Evolutionary conservation across 352 stramenopile genomes (phyloP).

Genomic region (Globisporangium orthogonon): DNA sequence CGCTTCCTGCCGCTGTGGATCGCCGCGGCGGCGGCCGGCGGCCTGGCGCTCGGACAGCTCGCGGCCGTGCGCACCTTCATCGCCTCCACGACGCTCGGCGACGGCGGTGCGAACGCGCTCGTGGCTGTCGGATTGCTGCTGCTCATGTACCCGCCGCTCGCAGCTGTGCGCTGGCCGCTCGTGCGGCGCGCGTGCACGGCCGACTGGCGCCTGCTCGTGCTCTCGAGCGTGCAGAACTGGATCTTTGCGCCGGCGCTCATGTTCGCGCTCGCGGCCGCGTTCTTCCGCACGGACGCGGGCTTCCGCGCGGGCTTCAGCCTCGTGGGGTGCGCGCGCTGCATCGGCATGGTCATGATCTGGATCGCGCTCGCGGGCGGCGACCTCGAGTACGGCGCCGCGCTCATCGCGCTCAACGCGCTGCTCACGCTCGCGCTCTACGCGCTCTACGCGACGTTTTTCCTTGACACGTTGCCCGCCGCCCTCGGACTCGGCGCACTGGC

Average conservation of each 20-base stretch:
- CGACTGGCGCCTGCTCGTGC: constrained; percentile 41
- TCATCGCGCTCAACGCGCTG: constrained; percentile 68
- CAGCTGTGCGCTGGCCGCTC: constrained; percentile 49
- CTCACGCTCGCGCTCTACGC: constrained; percentile 59
- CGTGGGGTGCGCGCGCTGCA: constrained; percentile 65
- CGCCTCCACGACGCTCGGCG: constrained; percentile 37
- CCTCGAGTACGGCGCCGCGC: constrained; percentile 56
- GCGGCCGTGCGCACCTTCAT: constrained; percentile 30
- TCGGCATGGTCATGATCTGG: constrained; percentile 84
- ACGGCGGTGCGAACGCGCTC: constrained; percentile 35
- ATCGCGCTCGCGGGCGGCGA: constrained; percentile 55
- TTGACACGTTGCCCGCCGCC: constrained; percentile 34
- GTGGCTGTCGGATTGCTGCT: constrained; percentile 42
- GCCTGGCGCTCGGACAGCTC: constrained; percentile 41
- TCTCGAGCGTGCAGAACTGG: constrained; percentile 64
- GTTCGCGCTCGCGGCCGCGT: constrained; percentile 40
- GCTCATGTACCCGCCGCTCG: constrained; percentile 62
- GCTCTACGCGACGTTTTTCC: constrained; percentile 46
- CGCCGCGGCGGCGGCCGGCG: constrained; percentile 27
- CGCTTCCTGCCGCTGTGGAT: constrained; percentile 63
- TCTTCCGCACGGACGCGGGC: constrained; percentile 37
- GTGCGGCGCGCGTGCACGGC: constrained; percentile 24
- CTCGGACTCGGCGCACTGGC: constrained; percentile 17
- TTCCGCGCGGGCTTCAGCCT: constrained; percentile 66
- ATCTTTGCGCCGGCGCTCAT: constrained; percentile 43